These are phyloP conservation scores for Cyclotella kingstonii DNA, from an alignment of 108 stramenopile genomes.

Conservation along the genomic window DNA sequence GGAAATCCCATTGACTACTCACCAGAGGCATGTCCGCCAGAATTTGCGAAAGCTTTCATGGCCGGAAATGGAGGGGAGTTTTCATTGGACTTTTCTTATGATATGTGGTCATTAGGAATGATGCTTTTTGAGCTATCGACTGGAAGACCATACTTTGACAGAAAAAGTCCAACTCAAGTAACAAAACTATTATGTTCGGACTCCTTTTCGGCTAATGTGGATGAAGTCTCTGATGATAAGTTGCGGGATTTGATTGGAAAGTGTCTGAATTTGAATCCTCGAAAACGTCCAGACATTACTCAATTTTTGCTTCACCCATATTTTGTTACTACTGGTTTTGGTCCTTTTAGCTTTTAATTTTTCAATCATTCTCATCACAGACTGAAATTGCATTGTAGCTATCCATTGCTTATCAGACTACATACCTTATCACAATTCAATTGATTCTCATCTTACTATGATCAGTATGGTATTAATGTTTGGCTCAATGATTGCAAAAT, in stretches of 20 bases:
- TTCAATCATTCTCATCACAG: neutral
- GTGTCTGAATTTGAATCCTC: slow-evolving; percentile 61
- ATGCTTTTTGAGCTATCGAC: slow-evolving; percentile 56
- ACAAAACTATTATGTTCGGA: slow-evolving; percentile 54
- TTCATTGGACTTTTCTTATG: slow-evolving; percentile 52
- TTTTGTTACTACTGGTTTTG: slow-evolving; percentile 60
- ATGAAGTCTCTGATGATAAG: slow-evolving; percentile 43
- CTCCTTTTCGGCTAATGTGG: slow-evolving; percentile 44
- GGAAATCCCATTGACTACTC: slow-evolving; percentile 57
- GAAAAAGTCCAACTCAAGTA: slow-evolving; percentile 63
- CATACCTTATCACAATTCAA: no score
- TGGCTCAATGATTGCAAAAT: no score
- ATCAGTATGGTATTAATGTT: no score
- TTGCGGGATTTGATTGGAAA: slow-evolving; percentile 68
- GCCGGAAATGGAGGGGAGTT: slow-evolving; percentile 73
- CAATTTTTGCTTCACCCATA: slow-evolving; percentile 80
- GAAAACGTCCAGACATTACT: slow-evolving; percentile 65
- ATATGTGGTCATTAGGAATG: slow-evolving; percentile 64
- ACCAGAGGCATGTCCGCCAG: slow-evolving; percentile 84
- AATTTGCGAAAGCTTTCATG: slow-evolving; percentile 79
- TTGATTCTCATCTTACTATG: no score
- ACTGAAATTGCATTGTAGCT: no score
- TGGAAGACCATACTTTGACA: slow-evolving; percentile 64
- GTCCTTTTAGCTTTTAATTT: slow-evolving; percentile 41
- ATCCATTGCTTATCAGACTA: no score